Conservation (phyloP, 345 rosid genomes). For the Linum usitatissimum region DNA sequence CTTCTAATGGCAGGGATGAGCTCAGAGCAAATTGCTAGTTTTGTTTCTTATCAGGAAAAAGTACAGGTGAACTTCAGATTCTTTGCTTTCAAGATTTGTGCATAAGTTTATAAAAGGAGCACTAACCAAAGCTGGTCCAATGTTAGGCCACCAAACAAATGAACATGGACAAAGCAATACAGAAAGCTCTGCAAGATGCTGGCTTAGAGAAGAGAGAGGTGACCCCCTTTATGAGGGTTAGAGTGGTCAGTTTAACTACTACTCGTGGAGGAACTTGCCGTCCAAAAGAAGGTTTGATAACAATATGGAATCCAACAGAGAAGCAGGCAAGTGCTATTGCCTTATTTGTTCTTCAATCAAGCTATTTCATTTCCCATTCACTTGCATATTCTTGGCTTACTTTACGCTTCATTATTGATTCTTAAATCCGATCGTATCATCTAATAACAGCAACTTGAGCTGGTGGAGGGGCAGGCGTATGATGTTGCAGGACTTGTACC, state of each 20-base stretch:
- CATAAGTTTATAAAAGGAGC: conserved; percentile 9
- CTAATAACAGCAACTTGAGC: conserved; percentile 51
- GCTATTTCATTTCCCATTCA: conserved; percentile 2
- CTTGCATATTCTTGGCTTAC: conserved; percentile 2
- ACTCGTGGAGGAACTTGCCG: conserved; percentile 22
- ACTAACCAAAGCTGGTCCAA: conserved; percentile 18
- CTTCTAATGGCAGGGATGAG: conserved; percentile 92
- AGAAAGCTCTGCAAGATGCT: conserved; percentile 60
- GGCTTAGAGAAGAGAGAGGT: conserved; percentile 70
- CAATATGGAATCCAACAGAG: conserved; percentile 92
- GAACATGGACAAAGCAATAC: conserved; percentile 51
- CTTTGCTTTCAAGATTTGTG: conserved; percentile 15
- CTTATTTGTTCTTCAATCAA: conserved; percentile 7
- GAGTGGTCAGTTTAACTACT: conserved; percentile 62
- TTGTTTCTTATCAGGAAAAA: conserved; percentile 54
- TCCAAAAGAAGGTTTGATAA: conserved; percentile 61
- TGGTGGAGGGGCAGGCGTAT: conserved; percentile 81
- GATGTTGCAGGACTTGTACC: conserved; percentile 55
- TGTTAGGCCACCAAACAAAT: conserved; percentile 52
- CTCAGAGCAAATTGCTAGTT: conserved; percentile 61
- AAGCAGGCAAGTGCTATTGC: conserved; percentile 71
- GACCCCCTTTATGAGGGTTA: conserved; percentile 73
- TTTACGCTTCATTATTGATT: conserved; percentile 3
- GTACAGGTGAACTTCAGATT: conserved; percentile 47
- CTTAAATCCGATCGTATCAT: conserved; percentile 2